Evolutionary conservation across 2,329 filamentous ascomycete species (phyloP), one percentile per base, ranked within the genome.

Genomic region (Nemania sp.): DNA sequence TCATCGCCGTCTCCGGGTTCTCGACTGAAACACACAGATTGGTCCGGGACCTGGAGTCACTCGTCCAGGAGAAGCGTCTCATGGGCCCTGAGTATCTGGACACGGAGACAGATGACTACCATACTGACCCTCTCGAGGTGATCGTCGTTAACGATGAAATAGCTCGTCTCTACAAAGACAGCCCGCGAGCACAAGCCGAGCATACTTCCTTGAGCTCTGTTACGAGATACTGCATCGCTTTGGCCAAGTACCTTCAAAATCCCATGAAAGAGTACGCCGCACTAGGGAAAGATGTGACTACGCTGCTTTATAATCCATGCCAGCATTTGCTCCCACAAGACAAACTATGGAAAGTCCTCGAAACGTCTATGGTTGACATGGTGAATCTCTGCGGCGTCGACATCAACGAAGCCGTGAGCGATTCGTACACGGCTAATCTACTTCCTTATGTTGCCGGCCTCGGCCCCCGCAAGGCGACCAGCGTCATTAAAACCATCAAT

Each of bases 341-440:
- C 39, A 93, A 96, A 78, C 82, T 99, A 40, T 80, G 89, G 64
- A 92, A 91, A 73, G 87, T 92, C 62, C 83, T 99, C 15, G 95
- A 99, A 71, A 96, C 91, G n/a, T 92, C 94, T 46, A 91, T 99
- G 87, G 94, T 99, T 11, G 95, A 99, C 73, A 97, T 97, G 84
- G 95, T 99, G 68, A 99, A 99, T 74, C 86, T 99, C 45, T 92
- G 93, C 47, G 95, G 95, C 72, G 91, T 99, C 39, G 91, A 98
- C 70, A 90, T 99, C 72, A 97, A 97, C 69, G 93, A 97, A 67
- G 92, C 93, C 13, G 88, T 96, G 57, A 83, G 82, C 43, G 91
- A 97, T 74, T 73, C 87, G 1, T 92, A 95, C 70, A 90, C 90
- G 9, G 92, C 92, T 13, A 95, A 94, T 66, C 83, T 99, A 1